Conservation (phyloP, 495 filamentous ascomycete genomes). For the Podospora conica region DNA sequence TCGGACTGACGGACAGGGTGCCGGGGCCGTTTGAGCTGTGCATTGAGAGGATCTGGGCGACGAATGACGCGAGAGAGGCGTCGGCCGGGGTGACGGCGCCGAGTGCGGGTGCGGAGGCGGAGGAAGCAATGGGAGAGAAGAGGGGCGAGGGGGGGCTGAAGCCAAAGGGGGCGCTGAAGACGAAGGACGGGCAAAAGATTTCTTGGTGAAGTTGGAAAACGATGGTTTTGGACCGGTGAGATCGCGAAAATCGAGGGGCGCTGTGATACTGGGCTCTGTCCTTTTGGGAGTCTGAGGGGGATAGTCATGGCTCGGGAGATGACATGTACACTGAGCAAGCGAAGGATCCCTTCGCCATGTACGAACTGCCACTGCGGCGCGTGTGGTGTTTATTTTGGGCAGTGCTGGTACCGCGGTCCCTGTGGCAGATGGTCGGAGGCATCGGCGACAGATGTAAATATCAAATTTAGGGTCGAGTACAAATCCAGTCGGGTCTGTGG, state of each 20-base stretch:
- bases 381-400: not conserved
- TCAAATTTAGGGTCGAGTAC: not conserved
- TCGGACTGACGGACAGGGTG: conserved; percentile 82
- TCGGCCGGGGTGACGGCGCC: not conserved
- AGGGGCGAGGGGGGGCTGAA: not conserved
- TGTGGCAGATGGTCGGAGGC: not conserved
- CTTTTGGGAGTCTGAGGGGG: not conserved
- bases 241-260: not conserved
- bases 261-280: not conserved
- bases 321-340: not conserved
- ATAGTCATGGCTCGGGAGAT: not conserved
- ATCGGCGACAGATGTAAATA: not conserved
- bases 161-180: conserved; percentile 1
- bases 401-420: not conserved
- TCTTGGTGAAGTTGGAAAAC: not conserved
- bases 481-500: not conserved
- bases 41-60: conserved; percentile 81
- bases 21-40: conserved; percentile 79
- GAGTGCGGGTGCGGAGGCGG: conserved; percentile 12
- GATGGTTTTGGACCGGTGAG: not conserved
- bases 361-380: not conserved
- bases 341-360: not conserved
- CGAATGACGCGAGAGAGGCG: conserved; percentile 48
- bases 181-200: conserved; percentile 4
- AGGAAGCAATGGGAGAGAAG: not conserved